Evolutionary conservation across 306 rosid genomes (phyloP).

Genomic region (Neltuma alba): DNA sequence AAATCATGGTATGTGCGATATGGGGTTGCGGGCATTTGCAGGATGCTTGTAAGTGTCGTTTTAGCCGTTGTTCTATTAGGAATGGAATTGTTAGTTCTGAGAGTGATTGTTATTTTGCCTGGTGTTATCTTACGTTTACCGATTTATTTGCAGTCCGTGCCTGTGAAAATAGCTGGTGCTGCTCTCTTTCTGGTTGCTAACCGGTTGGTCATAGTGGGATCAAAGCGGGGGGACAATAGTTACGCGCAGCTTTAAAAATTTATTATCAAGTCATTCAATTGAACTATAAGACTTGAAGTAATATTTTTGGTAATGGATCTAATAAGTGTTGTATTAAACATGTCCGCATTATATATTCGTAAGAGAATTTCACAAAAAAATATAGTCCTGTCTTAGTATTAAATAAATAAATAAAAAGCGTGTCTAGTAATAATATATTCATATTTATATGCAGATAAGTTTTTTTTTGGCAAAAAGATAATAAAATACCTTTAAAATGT

Average conservation of each 20-base stretch:
- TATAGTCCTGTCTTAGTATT: no score
- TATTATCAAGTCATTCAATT: background rate
- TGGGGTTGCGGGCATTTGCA: constrained; percentile 44
- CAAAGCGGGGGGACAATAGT: background rate
- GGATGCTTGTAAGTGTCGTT: constrained; percentile 55
- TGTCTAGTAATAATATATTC: no score
- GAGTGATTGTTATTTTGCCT: constrained; percentile 58
- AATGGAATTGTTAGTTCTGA: constrained; percentile 59
- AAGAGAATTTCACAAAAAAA: no score
- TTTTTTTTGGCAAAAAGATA: no score
- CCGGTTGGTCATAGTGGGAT: background rate
- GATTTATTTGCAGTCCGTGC: constrained; percentile 46
- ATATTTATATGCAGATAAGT: no score
- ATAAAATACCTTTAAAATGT: no score
- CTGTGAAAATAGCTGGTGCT: constrained; percentile 39
- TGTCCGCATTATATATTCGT: background rate
- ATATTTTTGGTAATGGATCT: background rate
- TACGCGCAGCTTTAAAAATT: background rate
- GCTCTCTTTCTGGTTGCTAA: constrained; percentile 5
- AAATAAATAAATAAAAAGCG: no score
- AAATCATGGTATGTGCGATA: constrained; percentile 52
- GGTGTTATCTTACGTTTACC: constrained; percentile 48
- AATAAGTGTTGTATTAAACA: background rate
- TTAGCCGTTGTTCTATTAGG: constrained; percentile 48
- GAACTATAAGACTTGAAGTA: background rate